Conservation (phyloP, 2,329 filamentous ascomycete genomes). For the Akanthomyces dipterigenus region DNA sequence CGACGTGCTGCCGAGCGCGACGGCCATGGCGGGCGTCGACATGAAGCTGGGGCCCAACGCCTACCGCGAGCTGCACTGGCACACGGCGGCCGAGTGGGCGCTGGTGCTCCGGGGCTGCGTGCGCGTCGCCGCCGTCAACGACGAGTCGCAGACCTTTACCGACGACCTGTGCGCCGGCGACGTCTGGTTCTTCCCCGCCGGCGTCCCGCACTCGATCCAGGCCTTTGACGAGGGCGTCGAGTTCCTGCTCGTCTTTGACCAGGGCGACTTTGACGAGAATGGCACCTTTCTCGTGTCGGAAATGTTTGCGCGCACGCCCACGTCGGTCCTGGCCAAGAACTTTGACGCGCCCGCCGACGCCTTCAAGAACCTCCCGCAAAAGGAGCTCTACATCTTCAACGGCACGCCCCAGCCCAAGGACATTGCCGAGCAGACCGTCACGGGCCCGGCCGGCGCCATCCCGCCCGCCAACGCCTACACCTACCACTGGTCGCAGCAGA, state of each 20-base stretch:
- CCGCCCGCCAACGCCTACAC: conserved; percentile 35
- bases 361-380: conserved; percentile 40
- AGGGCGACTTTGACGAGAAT: conserved; percentile 52
- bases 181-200: conserved; percentile 47
- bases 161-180: conserved; percentile 44
- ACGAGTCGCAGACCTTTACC: conserved; percentile 40
- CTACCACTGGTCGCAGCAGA: conserved; percentile 46
- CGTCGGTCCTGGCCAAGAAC: conserved; percentile 49
- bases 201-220: conserved; percentile 46
- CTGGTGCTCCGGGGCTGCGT: conserved; percentile 48
- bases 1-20: conserved; percentile 41
- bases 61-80: conserved; percentile 60
- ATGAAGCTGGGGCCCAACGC: conserved; percentile 51
- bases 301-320: conserved; percentile 43
- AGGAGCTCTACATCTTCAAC: conserved; percentile 47
- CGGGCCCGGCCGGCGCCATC: conserved; percentile 36
- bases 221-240: conserved; percentile 49
- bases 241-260: conserved; percentile 55
- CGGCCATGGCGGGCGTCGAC: conserved; percentile 50
- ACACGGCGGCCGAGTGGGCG: conserved; percentile 46
- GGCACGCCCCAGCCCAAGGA: conserved; percentile 40
- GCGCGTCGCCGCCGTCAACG: conserved; percentile 44
- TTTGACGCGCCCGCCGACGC: conserved; percentile 40
- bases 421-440: conserved; percentile 40
- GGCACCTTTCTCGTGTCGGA: conserved; percentile 52